Evolutionary conservation across 768 basidiomycete species (phyloP).

Genomic region (Leccinum ochraceum): DNA sequence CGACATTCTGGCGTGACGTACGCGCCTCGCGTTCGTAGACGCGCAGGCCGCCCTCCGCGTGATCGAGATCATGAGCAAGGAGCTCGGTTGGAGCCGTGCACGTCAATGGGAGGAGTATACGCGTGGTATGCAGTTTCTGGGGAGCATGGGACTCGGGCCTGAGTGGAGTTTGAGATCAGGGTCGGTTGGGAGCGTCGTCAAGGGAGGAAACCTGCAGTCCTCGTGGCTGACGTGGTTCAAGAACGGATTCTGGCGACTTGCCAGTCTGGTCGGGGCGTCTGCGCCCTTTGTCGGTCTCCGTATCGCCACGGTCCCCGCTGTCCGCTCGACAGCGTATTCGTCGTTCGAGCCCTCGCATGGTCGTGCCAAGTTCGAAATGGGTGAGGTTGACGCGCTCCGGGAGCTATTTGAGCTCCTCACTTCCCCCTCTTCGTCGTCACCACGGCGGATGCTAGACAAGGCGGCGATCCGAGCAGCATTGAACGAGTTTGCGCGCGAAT

Average conservation of each 20-base stretch:
- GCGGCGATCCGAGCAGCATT: conserved; percentile 44
- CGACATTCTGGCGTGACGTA: conserved; percentile 91
- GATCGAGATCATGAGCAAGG: conserved; percentile 87
- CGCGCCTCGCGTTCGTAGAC: conserved; percentile 94
- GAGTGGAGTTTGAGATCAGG: conserved; percentile 17
- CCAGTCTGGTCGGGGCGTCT: conserved; percentile 24
- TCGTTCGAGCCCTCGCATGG: conserved; percentile 37
- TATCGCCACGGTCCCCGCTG: neutral
- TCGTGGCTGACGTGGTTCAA: conserved; percentile 10
- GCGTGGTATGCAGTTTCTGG: conserved; percentile 64
- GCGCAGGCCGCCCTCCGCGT: conserved; percentile 81
- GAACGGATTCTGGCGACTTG: conserved; percentile 14
- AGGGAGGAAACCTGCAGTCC: neutral
- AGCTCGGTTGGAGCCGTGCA: conserved; percentile 72
- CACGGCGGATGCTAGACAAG: conserved; percentile 37
- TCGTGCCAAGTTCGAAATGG: conserved; percentile 55
- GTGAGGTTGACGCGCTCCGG: conserved; percentile 45
- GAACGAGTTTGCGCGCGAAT: conserved; percentile 40
- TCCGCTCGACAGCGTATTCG: neutral
- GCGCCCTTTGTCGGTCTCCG: neutral
- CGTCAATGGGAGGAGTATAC: conserved; percentile 62
- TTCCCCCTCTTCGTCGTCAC: neutral
- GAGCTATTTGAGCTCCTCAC: conserved; percentile 33
- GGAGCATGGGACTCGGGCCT: conserved; percentile 81
- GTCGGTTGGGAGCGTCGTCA: neutral